A percentile compares a stretch with the other conserved stretches of the same genome.
Evolutionary conservation across 257 asterid species (phyloP).

Genomic region (Solanum arcanum): DNA sequence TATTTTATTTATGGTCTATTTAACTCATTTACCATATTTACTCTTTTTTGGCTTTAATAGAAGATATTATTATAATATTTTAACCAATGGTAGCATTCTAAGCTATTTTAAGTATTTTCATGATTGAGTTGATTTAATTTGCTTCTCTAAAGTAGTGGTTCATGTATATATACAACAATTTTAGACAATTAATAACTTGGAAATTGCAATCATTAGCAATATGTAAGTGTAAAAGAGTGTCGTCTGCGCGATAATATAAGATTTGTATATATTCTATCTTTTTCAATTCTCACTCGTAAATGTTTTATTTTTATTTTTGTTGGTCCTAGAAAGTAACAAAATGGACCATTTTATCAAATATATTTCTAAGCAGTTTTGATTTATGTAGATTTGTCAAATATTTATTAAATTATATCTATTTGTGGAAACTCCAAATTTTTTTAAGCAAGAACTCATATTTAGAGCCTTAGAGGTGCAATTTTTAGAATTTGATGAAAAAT

Average conservation of each 20-base stretch:
- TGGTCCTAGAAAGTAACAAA: too few relatives aligned
- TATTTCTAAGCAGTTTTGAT: not conserved
- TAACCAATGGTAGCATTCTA: too few relatives aligned
- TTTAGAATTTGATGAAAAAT: not conserved
- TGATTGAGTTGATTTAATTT: too few relatives aligned
- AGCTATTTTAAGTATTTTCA: too few relatives aligned
- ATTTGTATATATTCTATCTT: fast-evolving
- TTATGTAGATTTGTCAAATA: too few relatives aligned
- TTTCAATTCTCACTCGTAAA: fast-evolving
- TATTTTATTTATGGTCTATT: not conserved
- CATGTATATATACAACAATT: too few relatives aligned
- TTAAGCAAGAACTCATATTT: not conserved
- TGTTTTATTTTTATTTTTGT: too few relatives aligned
- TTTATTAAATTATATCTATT: too few relatives aligned
- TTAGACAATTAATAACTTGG: not conserved
- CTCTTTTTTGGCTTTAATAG: too few relatives aligned
- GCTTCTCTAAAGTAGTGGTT: too few relatives aligned
- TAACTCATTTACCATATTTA: not conserved
- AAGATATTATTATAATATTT: too few relatives aligned
- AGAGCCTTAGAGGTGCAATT: not conserved
- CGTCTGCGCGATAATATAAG: not conserved
- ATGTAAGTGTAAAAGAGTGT: not conserved
- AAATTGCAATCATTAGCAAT: not conserved
- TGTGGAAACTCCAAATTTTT: not conserved
- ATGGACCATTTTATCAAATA: too few relatives aligned